Conservation (phyloP, 2,329 filamentous ascomycete species). For the Verticillium isaacii region DNA sequence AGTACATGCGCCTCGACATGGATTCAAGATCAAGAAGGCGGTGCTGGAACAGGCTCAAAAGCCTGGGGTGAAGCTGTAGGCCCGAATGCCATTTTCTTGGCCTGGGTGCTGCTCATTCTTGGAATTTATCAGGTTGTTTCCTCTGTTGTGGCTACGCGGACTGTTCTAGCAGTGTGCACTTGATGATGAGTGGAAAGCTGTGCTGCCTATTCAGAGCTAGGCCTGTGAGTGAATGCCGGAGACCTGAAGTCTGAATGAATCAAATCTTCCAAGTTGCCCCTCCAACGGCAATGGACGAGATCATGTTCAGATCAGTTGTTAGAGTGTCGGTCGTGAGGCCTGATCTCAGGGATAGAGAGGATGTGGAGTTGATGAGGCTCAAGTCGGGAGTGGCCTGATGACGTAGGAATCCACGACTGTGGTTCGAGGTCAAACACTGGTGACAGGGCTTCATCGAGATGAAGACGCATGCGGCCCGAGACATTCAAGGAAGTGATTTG, state of each 20-base stretch:
- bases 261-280: too few relatives aligned
- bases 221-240: too few relatives aligned
- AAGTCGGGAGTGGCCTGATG: background rate
- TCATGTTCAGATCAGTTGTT: too few relatives aligned
- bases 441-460: background rate
- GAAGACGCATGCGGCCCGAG: background rate
- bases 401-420: background rate
- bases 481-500: background rate
- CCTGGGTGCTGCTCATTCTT: background rate
- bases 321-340: too few relatives aligned
- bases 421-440: background rate
- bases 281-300: too few relatives aligned
- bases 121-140: background rate
- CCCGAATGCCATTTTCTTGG: background rate
- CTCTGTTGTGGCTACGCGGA: too few relatives aligned
- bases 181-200: too few relatives aligned
- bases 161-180: too few relatives aligned
- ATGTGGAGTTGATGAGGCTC: background rate
- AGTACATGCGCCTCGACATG: constrained; percentile 58
- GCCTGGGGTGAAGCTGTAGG: background rate
- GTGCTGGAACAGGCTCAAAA: background rate
- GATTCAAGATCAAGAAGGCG: constrained; percentile 44
- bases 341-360: background rate
- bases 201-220: too few relatives aligned
- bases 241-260: too few relatives aligned